phyloP scores from a whole-genome alignment of 2,329 filamentous ascomycete genomes.

The Xylariales sp. region DNA sequence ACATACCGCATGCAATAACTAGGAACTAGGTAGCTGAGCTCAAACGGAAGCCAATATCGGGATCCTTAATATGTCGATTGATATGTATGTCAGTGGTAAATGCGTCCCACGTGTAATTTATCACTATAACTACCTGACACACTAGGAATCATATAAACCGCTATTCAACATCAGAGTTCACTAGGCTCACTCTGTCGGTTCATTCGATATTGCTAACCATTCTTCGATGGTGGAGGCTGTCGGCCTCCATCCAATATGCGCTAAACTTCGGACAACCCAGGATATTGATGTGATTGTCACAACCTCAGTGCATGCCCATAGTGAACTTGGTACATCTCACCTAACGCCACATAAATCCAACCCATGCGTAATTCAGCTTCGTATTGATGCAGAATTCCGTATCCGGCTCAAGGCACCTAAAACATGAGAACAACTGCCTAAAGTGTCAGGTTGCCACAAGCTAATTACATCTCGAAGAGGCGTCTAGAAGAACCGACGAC shows the following conservation, averaged over 20 bases:
- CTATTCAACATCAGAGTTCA: too few species aligned
- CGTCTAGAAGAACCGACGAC: too few species aligned
- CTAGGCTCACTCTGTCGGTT: neutral
- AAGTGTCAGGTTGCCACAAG: neutral
- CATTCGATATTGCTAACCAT: neutral
- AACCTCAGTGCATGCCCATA: too few species aligned
- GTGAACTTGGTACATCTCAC: too few species aligned
- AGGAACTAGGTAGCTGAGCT: neutral
- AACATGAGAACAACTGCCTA: neutral
- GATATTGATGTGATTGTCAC: too few species aligned
- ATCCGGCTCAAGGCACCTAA: conserved; percentile 1
- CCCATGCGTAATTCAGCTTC: neutral
- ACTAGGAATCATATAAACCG: neutral
- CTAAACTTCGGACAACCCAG: neutral
- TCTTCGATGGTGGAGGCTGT: neutral
- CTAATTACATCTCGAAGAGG: neutral
- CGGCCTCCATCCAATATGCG: neutral
- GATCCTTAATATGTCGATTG: neutral
- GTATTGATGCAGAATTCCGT: conserved; percentile 8
- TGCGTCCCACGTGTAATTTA: too few species aligned
- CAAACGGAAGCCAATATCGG: neutral
- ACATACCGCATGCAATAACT: neutral
- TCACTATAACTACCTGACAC: too few species aligned
- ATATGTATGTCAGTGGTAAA: neutral
- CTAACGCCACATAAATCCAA: too few species aligned